phyloP scores from a whole-genome alignment of 805 yeast genomes.

The Candida odintsovae region DNA sequence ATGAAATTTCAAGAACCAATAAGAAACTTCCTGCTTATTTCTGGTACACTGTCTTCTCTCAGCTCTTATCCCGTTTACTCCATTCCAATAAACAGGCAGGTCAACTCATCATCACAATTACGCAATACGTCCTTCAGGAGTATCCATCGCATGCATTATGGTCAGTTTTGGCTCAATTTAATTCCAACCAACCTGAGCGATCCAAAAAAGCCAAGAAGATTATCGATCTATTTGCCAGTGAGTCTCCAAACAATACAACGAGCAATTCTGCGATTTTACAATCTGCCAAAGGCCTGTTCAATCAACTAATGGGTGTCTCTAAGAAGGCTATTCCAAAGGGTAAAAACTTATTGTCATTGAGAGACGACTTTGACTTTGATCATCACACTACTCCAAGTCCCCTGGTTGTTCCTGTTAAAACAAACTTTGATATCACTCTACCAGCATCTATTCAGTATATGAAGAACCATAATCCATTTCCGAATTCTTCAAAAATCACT shows the following conservation, averaged over 20 bases:
- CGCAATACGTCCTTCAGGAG: constrained; percentile 47
- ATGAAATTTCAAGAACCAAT: constrained; percentile 39
- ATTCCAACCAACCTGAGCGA: constrained; percentile 48
- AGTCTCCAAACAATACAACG: constrained; percentile 12
- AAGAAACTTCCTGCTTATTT: constrained; percentile 44
- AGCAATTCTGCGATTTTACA: constrained; percentile 14
- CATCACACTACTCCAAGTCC: constrained; percentile 36
- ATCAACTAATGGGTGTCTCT: constrained; percentile 23
- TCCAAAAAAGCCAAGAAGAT: constrained; percentile 41
- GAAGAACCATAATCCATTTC: constrained; percentile 39
- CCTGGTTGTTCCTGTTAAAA: constrained; percentile 69
- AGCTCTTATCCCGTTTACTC: constrained; percentile 70
- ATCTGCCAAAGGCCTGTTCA: constrained; percentile 23
- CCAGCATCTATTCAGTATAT: constrained; percentile 44
- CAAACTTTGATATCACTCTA: constrained; percentile 61
- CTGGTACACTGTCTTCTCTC: constrained; percentile 86
- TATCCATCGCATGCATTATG: constrained; percentile 88
- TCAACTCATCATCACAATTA: constrained; percentile 48
- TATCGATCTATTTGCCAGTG: constrained; percentile 26
- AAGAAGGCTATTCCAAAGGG: constrained; percentile 15
- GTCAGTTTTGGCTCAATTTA: constrained; percentile 66
- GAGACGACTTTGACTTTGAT: constrained; percentile 38
- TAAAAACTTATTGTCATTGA: constrained; percentile 22
- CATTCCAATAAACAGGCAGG: constrained; percentile 56
- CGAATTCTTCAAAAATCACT: constrained; percentile 39